A percentile compares a stretch with the other conserved stretches of the same genome.
These are phyloP conservation scores for Bacterosira constricta DNA, from an alignment of 108 stramenopile genomes.

Conservation along the genomic window DNA sequence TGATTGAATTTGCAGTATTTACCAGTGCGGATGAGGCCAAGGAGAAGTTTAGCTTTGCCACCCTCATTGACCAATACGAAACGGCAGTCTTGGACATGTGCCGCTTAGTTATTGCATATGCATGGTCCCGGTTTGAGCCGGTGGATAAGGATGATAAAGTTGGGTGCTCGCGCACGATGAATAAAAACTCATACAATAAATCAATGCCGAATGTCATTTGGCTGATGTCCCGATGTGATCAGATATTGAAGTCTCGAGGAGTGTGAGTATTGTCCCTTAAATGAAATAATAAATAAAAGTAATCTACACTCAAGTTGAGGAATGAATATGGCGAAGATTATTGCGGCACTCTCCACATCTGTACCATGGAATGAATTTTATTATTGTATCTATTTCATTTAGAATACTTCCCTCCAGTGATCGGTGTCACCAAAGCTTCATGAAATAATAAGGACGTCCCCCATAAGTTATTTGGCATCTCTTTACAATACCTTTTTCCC, in stretches of 20 bases:
- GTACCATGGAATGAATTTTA: too few relatives aligned
- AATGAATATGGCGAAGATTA: too few relatives aligned
- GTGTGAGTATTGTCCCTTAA: too few relatives aligned
- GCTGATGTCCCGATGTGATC: conserved; percentile 61
- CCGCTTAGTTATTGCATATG: conserved; percentile 69
- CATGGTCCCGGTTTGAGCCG: conserved; percentile 65
- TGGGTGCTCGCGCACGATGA: conserved; percentile 42
- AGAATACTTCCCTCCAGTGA: too few relatives aligned
- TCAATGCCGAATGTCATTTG: conserved; percentile 55
- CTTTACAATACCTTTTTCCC: too few relatives aligned
- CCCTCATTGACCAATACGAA: conserved; percentile 56
- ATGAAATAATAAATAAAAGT: not conserved
- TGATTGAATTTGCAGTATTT: conserved; percentile 40
- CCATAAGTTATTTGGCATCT: too few relatives aligned
- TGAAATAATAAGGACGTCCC: too few relatives aligned
- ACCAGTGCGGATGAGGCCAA: conserved; percentile 1
- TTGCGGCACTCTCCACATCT: too few relatives aligned
- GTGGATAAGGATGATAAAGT: conserved; percentile 19
- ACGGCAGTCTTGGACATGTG: conserved; percentile 64
- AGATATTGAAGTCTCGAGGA: conserved; percentile 31
- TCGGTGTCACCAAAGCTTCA: too few relatives aligned
- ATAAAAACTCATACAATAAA: conserved; percentile 73
- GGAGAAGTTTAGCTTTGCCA: conserved; percentile 4
- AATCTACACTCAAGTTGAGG: conserved; percentile 31
- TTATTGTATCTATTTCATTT: too few relatives aligned